These are phyloP conservation scores for Didymella exigua DNA, from an alignment of 2,329 filamentous ascomycete species.

Conservation along the genomic window DNA sequence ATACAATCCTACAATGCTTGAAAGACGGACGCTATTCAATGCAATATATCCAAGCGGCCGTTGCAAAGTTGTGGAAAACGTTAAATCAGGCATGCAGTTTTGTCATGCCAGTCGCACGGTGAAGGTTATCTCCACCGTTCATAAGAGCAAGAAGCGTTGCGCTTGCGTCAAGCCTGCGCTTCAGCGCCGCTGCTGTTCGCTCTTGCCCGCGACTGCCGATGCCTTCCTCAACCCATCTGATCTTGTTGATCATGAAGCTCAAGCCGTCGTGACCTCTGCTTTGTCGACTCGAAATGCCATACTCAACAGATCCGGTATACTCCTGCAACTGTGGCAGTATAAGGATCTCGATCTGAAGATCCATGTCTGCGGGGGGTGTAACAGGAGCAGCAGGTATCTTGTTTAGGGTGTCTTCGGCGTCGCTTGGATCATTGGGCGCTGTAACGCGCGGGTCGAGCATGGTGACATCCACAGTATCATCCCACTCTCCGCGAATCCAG, in stretches of 20 bases:
- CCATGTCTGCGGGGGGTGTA: slow-evolving; percentile 68
- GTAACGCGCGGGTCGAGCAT: slow-evolving; percentile 65
- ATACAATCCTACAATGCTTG: slow-evolving; percentile 18
- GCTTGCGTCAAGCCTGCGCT: slow-evolving; percentile 45
- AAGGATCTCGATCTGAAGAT: slow-evolving; percentile 85
- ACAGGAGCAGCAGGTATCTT: slow-evolving; percentile 61
- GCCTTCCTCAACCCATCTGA: slow-evolving; percentile 85
- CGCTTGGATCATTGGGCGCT: slow-evolving; percentile 49
- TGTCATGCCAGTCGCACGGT: slow-evolving; percentile 33
- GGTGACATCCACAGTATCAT: slow-evolving; percentile 73
- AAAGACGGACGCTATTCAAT: slow-evolving; percentile 3
- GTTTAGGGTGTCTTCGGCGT: slow-evolving; percentile 51
- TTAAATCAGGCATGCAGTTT: slow-evolving; percentile 34
- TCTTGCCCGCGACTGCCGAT: slow-evolving; percentile 49
- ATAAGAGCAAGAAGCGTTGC: slow-evolving; percentile 42
- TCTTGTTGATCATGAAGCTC: slow-evolving; percentile 81
- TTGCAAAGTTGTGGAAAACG: slow-evolving; percentile 5
- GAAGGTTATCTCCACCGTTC: slow-evolving; percentile 33
- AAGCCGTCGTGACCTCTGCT: slow-evolving; percentile 86
- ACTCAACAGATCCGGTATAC: slow-evolving; percentile 76
- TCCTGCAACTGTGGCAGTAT: slow-evolving; percentile 79
- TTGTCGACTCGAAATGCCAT: slow-evolving; percentile 80
- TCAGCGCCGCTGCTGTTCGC: slow-evolving; percentile 45
- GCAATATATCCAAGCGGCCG: slow-evolving; percentile 6
- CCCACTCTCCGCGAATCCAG: slow-evolving; percentile 89